These are phyloP conservation scores for Atalantia buxifolia DNA, from an alignment of 345 rosid genomes.

Conservation along the genomic window DNA sequence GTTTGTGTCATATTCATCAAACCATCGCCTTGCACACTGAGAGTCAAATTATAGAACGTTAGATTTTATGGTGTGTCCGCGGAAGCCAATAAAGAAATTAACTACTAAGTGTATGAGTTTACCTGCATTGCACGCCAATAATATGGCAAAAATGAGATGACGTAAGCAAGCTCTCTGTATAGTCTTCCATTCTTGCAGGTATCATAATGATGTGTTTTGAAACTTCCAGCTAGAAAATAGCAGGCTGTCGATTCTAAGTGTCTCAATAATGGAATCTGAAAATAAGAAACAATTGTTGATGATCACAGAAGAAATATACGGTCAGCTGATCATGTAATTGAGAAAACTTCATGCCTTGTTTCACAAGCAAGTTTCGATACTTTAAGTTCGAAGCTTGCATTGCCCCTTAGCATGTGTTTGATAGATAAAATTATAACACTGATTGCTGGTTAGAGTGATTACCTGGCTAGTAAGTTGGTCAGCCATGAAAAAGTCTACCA, in stretches of 20 bases:
- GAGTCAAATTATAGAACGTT: neutral
- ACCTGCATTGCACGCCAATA: conserved; percentile 99
- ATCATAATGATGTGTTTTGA: conserved; percentile 58
- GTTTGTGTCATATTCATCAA: conserved; percentile 60
- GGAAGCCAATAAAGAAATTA: neutral
- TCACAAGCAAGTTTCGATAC: neutral
- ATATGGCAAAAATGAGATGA: conserved; percentile 82
- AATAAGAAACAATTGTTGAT: neutral
- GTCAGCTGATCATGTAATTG: neutral
- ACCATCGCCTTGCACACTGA: conserved; percentile 93
- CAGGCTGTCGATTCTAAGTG: conserved; percentile 83
- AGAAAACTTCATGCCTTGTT: neutral
- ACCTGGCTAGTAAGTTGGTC: conserved; percentile 99
- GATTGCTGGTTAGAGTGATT: neutral
- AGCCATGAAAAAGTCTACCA: conserved; percentile 98
- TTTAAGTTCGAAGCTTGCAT: neutral
- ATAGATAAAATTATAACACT: neutral
- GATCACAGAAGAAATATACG: neutral
- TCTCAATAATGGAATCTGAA: conserved; percentile 79
- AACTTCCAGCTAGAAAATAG: conserved; percentile 72
- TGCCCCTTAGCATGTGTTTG: neutral
- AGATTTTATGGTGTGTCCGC: neutral
- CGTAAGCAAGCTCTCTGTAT: conserved; percentile 69
- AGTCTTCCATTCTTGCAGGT: conserved; percentile 67
- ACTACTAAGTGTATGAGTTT: neutral